phyloP scores from a whole-genome alignment of 139 green algal genomes.

The Ettlia oleoabundans region DNA sequence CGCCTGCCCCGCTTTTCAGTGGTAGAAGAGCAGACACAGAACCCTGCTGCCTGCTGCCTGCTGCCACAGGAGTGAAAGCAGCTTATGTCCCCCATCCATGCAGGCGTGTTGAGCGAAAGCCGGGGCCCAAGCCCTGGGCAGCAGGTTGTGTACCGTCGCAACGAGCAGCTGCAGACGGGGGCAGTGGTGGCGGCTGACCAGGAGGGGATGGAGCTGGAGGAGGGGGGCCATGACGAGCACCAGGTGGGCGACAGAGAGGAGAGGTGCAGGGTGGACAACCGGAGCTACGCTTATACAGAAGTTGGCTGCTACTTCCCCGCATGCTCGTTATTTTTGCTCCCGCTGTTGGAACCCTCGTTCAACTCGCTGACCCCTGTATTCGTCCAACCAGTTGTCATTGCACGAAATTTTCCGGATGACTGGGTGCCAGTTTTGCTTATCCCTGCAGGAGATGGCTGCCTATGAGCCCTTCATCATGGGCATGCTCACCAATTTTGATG shows the following conservation, averaged over 20 bases:
- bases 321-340: no score
- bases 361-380: no score
- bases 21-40: not conserved
- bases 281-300: no score
- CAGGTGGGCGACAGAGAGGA: slow-evolving; percentile 1
- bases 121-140: not conserved
- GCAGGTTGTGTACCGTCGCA: slow-evolving; percentile 49
- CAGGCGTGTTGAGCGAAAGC: slow-evolving; percentile 37
- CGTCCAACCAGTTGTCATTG: no score
- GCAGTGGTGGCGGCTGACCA: not conserved
- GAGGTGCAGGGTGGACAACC: not conserved
- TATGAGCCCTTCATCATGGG: slow-evolving; percentile 89
- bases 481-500: slow-evolving; percentile 91
- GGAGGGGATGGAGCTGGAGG: slow-evolving; percentile 42
- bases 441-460: slow-evolving; percentile 60
- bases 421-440: not conserved
- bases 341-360: no score
- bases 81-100: no score
- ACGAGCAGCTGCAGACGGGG: slow-evolving; percentile 39
- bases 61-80: no score
- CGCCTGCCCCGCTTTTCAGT: no score
- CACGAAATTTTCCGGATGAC: no score
- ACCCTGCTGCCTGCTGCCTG: not conserved
- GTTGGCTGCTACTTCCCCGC: no score
- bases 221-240: not conserved